These are phyloP conservation scores for Mortierella sp. DNA, from an alignment of 371 early-diverging fungal genomes.

Conservation along the genomic window DNA sequence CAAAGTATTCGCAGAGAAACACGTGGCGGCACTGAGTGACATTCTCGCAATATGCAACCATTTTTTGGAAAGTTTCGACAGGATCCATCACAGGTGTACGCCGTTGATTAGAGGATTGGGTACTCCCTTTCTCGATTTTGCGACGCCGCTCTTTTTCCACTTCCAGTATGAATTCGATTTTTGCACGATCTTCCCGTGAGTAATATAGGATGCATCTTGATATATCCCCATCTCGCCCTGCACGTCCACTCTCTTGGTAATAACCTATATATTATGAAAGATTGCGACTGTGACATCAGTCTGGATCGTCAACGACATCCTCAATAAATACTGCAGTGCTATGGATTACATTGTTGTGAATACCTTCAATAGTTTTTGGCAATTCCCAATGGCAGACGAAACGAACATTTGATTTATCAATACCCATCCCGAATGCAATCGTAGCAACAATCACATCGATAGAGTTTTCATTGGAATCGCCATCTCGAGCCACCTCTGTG, in stretches of 20 bases:
- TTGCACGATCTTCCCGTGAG: constrained; percentile 80
- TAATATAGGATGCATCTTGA: constrained; percentile 94
- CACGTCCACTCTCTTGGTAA: constrained; percentile 99
- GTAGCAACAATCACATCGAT: constrained; percentile 91
- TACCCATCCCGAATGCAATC: constrained; percentile 98
- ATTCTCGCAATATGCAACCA: constrained; percentile 96
- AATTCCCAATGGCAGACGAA: constrained; percentile 97
- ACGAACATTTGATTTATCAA: constrained; percentile 98
- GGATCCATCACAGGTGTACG: constrained; percentile 8
- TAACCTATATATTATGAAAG: neutral
- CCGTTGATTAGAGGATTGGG: neutral
- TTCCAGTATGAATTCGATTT: constrained; percentile 80
- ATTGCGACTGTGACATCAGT: neutral
- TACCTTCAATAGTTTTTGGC: constrained; percentile 95
- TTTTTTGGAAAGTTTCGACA: constrained; percentile 81
- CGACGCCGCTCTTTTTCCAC: constrained; percentile 81
- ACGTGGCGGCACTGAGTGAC: constrained; percentile 90
- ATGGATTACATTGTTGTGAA: too few relatives aligned
- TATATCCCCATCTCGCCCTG: constrained; percentile 95
- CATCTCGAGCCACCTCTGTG: neutral
- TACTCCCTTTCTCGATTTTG: constrained; percentile 75
- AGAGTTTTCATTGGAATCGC: constrained; percentile 14
- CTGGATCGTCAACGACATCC: too few relatives aligned
- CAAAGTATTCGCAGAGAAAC: constrained; percentile 94
- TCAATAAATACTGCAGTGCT: too few relatives aligned